Evolutionary conservation across 2,329 filamentous ascomycete genomes (phyloP).

Genomic region (Cephalotrichum gorgonifer): DNA sequence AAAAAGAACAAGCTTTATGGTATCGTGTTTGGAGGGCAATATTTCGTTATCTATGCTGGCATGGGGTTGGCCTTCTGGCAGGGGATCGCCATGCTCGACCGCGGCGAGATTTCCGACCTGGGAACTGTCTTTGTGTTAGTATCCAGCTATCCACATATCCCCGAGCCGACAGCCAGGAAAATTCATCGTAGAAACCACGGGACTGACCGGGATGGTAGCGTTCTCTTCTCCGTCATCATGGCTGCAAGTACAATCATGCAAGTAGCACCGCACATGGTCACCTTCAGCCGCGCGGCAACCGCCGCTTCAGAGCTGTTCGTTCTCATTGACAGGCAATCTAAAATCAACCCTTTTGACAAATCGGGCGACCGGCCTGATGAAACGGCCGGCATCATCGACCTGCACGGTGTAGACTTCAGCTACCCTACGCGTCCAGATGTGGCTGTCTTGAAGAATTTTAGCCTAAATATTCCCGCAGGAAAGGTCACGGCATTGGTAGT

Average conservation of each 20-base stretch:
- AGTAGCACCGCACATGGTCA: conserved; percentile 33
- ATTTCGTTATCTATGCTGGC: conserved; percentile 36
- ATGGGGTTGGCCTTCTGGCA: conserved; percentile 42
- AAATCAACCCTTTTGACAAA: conserved; percentile 29
- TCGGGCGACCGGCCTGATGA: conserved; percentile 18
- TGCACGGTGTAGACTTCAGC: conserved; percentile 37
- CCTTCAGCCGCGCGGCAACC: conserved; percentile 33
- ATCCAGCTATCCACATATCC: too few relatives aligned
- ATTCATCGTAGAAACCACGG: too few relatives aligned
- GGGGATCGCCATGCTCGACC: conserved; percentile 32
- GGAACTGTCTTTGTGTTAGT: conserved; percentile 36
- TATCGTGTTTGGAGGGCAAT: conserved; percentile 31
- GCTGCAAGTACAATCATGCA: conserved; percentile 32
- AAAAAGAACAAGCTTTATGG: conserved; percentile 33
- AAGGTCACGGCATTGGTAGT: conserved; percentile 47
- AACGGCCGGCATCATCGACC: conserved; percentile 32
- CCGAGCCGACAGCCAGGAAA: conserved; percentile 12
- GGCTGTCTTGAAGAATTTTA: conserved; percentile 29
- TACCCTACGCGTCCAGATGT: conserved; percentile 48
- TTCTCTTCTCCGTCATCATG: conserved; percentile 36
- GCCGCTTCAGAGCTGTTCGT: conserved; percentile 35
- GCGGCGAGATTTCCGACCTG: conserved; percentile 31
- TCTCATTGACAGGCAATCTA: conserved; percentile 33
- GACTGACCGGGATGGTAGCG: too few relatives aligned
- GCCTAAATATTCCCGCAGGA: conserved; percentile 30